Conservation (phyloP, 2,329 filamentous ascomycete species). For the Penicillium sumatraense region DNA sequence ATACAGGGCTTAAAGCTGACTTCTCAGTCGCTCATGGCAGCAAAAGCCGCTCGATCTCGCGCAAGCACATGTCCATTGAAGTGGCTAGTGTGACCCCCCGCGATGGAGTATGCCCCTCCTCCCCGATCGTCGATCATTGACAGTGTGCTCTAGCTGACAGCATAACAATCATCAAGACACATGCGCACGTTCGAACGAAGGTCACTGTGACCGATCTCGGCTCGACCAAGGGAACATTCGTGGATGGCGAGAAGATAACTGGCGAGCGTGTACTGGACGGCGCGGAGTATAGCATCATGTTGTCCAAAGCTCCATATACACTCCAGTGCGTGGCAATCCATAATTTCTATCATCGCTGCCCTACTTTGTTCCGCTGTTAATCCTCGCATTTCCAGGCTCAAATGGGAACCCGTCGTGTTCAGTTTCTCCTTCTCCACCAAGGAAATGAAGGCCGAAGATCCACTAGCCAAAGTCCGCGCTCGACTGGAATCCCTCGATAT, state of each 20-base stretch:
- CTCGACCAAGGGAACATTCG: constrained; percentile 81
- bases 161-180: constrained; percentile 51
- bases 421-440: constrained; percentile 77
- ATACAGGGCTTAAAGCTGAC: too few species aligned
- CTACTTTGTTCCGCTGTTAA: background rate
- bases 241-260: constrained; percentile 75
- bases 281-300: constrained; percentile 66
- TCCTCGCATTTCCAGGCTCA: constrained; percentile 58
- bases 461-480: constrained; percentile 64
- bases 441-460: constrained; percentile 67
- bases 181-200: constrained; percentile 67
- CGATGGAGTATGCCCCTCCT: constrained; percentile 62
- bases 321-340: constrained; percentile 38
- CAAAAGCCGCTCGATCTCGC: constrained; percentile 80
- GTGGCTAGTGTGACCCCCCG: constrained; percentile 68
- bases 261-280: constrained; percentile 63
- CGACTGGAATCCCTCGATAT: constrained; percentile 84
- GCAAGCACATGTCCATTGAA: constrained; percentile 81
- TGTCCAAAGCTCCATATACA: constrained; percentile 71
- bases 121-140: constrained; percentile 1
- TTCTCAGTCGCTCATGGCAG: constrained; percentile 69
- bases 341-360: too few species aligned
- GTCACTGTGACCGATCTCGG: constrained; percentile 76
- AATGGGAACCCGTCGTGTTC: constrained; percentile 80
- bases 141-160: background rate